Base-by-base conservation (phyloP, 2,329 filamentous ascomycete species). In the Trichophyton mentagrophytes region DNA sequence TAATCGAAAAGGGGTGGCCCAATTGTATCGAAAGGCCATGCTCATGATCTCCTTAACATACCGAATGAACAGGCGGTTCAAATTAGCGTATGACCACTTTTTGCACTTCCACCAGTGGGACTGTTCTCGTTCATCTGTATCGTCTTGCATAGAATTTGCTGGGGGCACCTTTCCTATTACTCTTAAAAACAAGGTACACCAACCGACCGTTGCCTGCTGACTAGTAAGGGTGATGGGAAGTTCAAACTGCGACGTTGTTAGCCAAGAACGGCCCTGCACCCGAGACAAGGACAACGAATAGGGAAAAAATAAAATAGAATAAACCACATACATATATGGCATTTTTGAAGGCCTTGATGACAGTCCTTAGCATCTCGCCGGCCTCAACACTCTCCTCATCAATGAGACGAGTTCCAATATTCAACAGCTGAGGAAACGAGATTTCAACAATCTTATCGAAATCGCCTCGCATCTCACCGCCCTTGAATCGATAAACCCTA, bases 71-170 rank as follows among this genome's bases (percentile, higher is more conserved):
- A 99, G 83, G 64, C 93, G 84, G 77, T 99, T 99, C 67, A 99
- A 77, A 74, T 97, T 97, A 70, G 93, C 95, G 75, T 96, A 99
- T 13, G 92, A 88, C 93, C 93, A 97, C 76, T 99, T 99, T 85
- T 97, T 97, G 65, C 91, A 89, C 79, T 97, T 99, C 92, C 92
- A 99, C 92, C 93, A 99, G 74, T 96, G 90, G 72, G 96, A 91
- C 69, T 87, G 83, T 75, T 97, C 93, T 61, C 93, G 85, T 70
- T 97, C 92, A 62, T 89, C 85, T 59, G 87, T 77, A 63, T 89
- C 89, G 63, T 95, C 90, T 61, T 80, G 74, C 82, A 97, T 85
- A 40, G 91, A 87, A 67, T 81, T 85, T 61, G 87, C 81, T 3
- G 93, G 93, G 40, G 89, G 85, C 22, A 86, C 78, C 75, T 97